Conservation (phyloP, 768 basidiomycete species). For the Mycena sanguinolenta region DNA sequence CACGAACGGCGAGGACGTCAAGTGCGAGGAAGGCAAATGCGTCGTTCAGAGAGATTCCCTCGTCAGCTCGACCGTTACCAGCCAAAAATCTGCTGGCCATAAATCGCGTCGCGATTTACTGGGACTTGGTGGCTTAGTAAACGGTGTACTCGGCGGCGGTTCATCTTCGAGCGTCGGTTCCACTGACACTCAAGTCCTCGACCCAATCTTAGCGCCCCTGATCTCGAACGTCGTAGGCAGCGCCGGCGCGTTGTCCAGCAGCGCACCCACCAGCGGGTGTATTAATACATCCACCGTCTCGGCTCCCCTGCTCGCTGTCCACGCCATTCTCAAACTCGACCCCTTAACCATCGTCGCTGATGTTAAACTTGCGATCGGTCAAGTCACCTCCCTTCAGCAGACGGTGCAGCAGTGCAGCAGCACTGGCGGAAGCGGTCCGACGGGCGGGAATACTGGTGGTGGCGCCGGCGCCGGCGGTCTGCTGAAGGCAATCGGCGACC, state of each 20-base stretch:
- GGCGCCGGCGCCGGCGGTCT: not conserved
- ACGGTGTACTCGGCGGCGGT: not conserved
- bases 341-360: not conserved
- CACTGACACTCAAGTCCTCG: too few species aligned
- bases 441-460: not conserved
- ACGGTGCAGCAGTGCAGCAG: not conserved
- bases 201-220: too few species aligned
- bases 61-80: not conserved
- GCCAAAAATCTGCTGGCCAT: not conserved
- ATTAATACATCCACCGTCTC: not conserved
- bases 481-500: not conserved
- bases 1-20: not conserved
- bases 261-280: not conserved
- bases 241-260: not conserved
- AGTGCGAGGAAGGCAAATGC: constrained; percentile 30
- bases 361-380: not conserved
- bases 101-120: not conserved
- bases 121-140: too few species aligned
- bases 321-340: not conserved
- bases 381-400: not conserved
- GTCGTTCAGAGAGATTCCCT: constrained; percentile 12
- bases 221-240: too few species aligned
- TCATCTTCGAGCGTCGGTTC: too few species aligned
- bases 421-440: too few species aligned
- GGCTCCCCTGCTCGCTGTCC: not conserved